phyloP scores from a whole-genome alignment of 2,329 filamentous ascomycete species.

The Periconia macrospinosa region DNA sequence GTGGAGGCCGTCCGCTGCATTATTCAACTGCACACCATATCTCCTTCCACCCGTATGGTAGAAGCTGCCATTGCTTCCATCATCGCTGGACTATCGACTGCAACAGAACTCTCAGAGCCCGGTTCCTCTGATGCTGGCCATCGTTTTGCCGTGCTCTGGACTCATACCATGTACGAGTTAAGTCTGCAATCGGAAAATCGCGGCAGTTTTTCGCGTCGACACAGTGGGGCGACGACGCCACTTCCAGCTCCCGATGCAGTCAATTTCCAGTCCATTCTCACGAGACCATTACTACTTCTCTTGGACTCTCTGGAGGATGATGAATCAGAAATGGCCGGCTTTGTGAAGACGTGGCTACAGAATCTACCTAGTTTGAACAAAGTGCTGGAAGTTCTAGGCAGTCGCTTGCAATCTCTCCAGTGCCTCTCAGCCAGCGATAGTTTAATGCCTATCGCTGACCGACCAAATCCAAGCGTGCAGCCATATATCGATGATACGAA shows the following conservation, averaged over 20 bases:
- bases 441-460: slow-evolving; percentile 13
- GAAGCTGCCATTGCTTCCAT: slow-evolving; percentile 78
- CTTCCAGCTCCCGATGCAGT: slow-evolving; percentile 43
- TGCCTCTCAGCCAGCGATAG: slow-evolving; percentile 25
- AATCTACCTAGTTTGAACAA: slow-evolving; percentile 57
- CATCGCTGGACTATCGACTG: slow-evolving; percentile 42
- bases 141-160: slow-evolving; percentile 78
- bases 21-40: slow-evolving; percentile 81
- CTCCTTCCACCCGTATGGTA: slow-evolving; percentile 69
- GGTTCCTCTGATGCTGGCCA: slow-evolving; percentile 59
- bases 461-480: not conserved
- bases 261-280: slow-evolving; percentile 73
- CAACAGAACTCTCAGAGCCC: not conserved
- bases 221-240: slow-evolving; percentile 31
- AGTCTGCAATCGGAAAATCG: slow-evolving; percentile 40
- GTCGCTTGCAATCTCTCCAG: slow-evolving; percentile 34
- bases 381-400: slow-evolving; percentile 44
- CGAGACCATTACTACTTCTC: slow-evolving; percentile 77
- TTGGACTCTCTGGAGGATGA: slow-evolving; percentile 77
- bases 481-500: slow-evolving; percentile 65
- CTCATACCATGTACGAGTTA: slow-evolving; percentile 61
- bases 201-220: slow-evolving; percentile 27
- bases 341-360: slow-evolving; percentile 79
- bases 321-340: slow-evolving; percentile 72
- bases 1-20: slow-evolving; percentile 87